Conservation (phyloP, 768 basidiomycete genomes). For the Sutorius australiensis region DNA sequence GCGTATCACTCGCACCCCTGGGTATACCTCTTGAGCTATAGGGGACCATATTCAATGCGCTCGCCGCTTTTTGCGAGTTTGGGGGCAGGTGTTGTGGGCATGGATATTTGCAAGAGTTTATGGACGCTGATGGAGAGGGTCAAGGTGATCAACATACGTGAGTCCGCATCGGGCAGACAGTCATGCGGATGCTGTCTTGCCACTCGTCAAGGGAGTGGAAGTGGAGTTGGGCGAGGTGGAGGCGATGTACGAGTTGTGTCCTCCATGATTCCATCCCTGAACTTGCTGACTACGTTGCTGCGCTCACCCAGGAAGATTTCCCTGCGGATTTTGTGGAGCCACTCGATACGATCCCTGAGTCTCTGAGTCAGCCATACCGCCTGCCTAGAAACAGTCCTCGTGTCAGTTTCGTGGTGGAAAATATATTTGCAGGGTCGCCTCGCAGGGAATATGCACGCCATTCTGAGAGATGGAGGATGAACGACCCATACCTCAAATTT, state of each 20-base stretch:
- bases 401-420: constrained; percentile 80
- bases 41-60: constrained; percentile 74
- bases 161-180: constrained; percentile 29
- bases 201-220: constrained; percentile 73
- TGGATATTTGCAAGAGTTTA: constrained; percentile 73
- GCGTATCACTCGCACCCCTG: constrained; percentile 74
- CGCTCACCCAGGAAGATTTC: constrained; percentile 76
- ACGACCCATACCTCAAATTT: constrained; percentile 79
- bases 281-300: constrained; percentile 75
- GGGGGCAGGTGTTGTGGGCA: constrained; percentile 65
- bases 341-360: constrained; percentile 74
- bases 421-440: constrained; percentile 76
- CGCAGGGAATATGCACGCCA: constrained; percentile 70
- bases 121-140: constrained; percentile 83
- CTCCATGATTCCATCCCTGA: constrained; percentile 84
- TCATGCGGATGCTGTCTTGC: constrained; percentile 30
- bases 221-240: constrained; percentile 89
- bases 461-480: constrained; percentile 81
- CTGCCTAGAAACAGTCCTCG: constrained; percentile 79
- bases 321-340: constrained; percentile 54
- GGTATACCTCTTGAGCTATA: constrained; percentile 89
- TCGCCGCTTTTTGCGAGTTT: constrained; percentile 79
- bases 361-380: constrained; percentile 76
- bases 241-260: constrained; percentile 71
- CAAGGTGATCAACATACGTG: constrained; percentile 77